Base-by-base conservation (phyloP, 2,329 filamentous ascomycete genomes). In the Monosporascus sp. region DNA sequence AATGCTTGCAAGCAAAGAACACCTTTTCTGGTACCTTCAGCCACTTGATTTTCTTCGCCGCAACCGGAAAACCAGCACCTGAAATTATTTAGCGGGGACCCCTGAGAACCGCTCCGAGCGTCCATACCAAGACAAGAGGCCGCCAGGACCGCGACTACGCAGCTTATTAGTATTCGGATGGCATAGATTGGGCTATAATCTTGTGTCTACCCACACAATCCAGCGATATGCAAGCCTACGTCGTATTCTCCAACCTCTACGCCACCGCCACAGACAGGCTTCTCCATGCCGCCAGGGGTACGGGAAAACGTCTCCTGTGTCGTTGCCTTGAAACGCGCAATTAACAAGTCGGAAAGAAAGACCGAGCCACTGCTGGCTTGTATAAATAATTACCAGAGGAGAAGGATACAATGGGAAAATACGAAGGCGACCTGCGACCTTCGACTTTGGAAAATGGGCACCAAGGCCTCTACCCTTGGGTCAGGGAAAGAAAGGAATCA, bases 1-100 rank as follows among this genome's bases (percentile, higher is more conserved):
- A 86, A 61, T 85, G 81, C 60, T 85, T 85, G 69, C 80, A 83
- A 52, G 80, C 77, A 64, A 85, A 85, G 67, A 85, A 83, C 35
- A 81, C 64, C 58, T 74, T 77, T 1, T 77, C 71, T 0, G 80
- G 79, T 8, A 83, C 78, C 67, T 79, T 82, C 62, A 85, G 69
- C 77, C 78, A 80, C 51, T 69, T 77, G 60, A 84, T 69, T 66
- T 82, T 83, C 68, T 78, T 79, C 3, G 76, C 76, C 4, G 74
- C 71, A 7, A 80, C 77, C 5, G 78, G 78, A 53, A 80, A 80
- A 2, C 77, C 78, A 57, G 75, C 76, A 27, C 77, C 74, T 70
- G 27, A 31, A 31, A 31, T 9, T 31, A 31, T 31, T 31, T 31
- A 31, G 27, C 27, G 14, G 9, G 9, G 1, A 31, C 27, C 27